Evolutionary conservation across 2,329 filamentous ascomycete species (phyloP), one percentile per base, ranked within the genome.

Genomic region (Massarina eburnea): DNA sequence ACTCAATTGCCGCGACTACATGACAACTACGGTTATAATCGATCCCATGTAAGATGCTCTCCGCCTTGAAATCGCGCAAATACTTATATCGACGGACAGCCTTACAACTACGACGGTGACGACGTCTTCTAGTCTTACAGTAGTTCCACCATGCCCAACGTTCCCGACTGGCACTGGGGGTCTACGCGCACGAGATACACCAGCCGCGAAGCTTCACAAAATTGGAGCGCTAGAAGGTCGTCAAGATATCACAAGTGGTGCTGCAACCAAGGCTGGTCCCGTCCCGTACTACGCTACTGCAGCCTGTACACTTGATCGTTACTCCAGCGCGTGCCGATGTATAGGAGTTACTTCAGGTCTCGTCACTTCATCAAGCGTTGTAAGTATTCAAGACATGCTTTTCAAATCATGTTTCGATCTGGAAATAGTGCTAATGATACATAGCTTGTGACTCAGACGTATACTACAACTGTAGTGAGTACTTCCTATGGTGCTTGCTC

Each of bases 21-120:
- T 67, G 26, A 67, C 60, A 19, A 62, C 59, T 4, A 62, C 57
- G 17, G 44, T 61, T 5, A 32, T 59, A 2, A 43, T 58, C n/a
- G 52, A 58, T 39, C 59, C 62, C 19, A 43, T 58, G 64, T 65
- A 58, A 58, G 52, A 41, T n/a, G n/a, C n/a, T n/a, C n/a, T n/a
- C n/a, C n/a, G n/a, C n/a, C n/a, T n/a, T n/a, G n/a, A n/a, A n/a
- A n/a, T n/a, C n/a, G n/a, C n/a, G 7, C 34, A 26, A 10, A 7
- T 39, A 6, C 12, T 30, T 30, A 30, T 30, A 14, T 30, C 4
- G 4, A 14, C n/a, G 15, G 36, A 46, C 20, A 58, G 57, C 30
- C 22, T 43, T 22, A 38, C 41, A 8, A 54, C 45, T 2, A 36
- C 21, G 8, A 48, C 41, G 22, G 29, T 36, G 14, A 36, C 49